Conservation (phyloP, 2,329 filamentous ascomycete genomes). For the Epichloe elymi region DNA sequence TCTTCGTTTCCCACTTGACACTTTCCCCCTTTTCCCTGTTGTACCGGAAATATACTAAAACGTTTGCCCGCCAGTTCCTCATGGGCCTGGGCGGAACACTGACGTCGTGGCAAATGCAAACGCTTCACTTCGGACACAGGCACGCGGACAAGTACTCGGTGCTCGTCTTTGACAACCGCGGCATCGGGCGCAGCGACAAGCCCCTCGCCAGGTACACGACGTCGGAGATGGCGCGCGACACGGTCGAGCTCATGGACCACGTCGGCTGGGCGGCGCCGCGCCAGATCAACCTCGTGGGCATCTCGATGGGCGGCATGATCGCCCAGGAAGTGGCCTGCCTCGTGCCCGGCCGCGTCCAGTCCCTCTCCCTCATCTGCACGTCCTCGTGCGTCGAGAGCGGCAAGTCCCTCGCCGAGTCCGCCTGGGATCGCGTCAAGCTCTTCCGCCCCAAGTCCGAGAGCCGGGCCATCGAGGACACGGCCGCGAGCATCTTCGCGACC, state of each 20-base stretch:
- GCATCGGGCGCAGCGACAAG: slow-evolving; percentile 69
- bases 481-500: slow-evolving; percentile 51
- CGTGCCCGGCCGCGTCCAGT: slow-evolving; percentile 38
- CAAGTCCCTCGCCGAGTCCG: slow-evolving; percentile 48
- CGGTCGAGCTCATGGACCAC: slow-evolving; percentile 55
- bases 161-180: slow-evolving; percentile 72
- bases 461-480: slow-evolving; percentile 49
- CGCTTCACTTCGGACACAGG: slow-evolving; percentile 66
- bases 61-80: slow-evolving; percentile 44
- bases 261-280: slow-evolving; percentile 49
- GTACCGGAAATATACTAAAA: too few species aligned
- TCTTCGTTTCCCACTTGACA: too few species aligned
- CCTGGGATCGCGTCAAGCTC: slow-evolving; percentile 41
- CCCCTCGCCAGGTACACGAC: slow-evolving; percentile 69
- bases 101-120: slow-evolving; percentile 71
- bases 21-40: too few species aligned
- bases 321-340: slow-evolving; percentile 60
- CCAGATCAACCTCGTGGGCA: slow-evolving; percentile 56
- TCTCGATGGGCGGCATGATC: slow-evolving; percentile 88
- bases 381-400: slow-evolving; percentile 47
- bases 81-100: slow-evolving; percentile 64
- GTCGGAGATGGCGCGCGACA: slow-evolving; percentile 70
- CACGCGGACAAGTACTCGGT: slow-evolving; percentile 54
- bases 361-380: slow-evolving; percentile 48
- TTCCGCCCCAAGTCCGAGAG: slow-evolving; percentile 60